Percentiles rank a stretch among this genome's conserved stretches.
phyloP scores from a whole-genome alignment of 192 early-diverging fungal species.

The Podila clonocystis region DNA sequence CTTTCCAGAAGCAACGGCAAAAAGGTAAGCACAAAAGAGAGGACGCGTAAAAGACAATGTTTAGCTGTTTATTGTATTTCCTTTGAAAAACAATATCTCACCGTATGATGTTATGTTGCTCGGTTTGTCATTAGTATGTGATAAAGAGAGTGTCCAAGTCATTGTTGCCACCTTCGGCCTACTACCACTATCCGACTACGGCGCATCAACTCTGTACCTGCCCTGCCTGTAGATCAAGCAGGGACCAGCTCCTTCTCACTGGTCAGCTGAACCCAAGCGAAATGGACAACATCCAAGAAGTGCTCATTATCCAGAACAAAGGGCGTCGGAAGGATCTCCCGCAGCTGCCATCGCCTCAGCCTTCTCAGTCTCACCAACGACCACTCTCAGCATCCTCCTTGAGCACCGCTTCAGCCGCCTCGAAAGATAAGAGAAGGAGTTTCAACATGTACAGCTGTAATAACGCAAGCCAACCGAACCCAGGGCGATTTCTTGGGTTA shows the following conservation, averaged over 20 bases:
- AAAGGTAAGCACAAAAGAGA: slow-evolving; percentile 19
- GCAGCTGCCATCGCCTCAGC: slow-evolving; percentile 19
- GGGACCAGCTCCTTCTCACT: slow-evolving; percentile 34
- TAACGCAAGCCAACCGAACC: slow-evolving; percentile 39
- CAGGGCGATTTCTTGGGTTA: slow-evolving; percentile 11
- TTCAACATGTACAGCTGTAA: slow-evolving; percentile 30
- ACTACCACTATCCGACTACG: slow-evolving; percentile 50
- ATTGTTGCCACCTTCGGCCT: slow-evolving; percentile 43
- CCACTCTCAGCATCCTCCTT: slow-evolving; percentile 19
- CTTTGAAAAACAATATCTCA: background rate
- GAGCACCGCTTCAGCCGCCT: background rate
- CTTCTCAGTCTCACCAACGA: background rate
- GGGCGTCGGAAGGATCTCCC: slow-evolving; percentile 35
- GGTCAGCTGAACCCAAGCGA: slow-evolving; percentile 31
- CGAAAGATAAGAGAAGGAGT: slow-evolving; percentile 18
- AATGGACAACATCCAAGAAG: slow-evolving; percentile 36
- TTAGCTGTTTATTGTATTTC: background rate
- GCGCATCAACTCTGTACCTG: slow-evolving; percentile 47
- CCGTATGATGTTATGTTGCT: background rate
- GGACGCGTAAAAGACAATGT: background rate
- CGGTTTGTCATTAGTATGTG: slow-evolving; percentile 23
- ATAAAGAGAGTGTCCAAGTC: slow-evolving; percentile 48
- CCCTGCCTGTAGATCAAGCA: slow-evolving; percentile 41
- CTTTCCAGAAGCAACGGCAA: slow-evolving; percentile 38
- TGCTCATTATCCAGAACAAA: slow-evolving; percentile 45